These are phyloP conservation scores for Eimeria necatrix DNA, from an alignment of 169 alveolate genomes.

Conservation along the genomic window DNA sequence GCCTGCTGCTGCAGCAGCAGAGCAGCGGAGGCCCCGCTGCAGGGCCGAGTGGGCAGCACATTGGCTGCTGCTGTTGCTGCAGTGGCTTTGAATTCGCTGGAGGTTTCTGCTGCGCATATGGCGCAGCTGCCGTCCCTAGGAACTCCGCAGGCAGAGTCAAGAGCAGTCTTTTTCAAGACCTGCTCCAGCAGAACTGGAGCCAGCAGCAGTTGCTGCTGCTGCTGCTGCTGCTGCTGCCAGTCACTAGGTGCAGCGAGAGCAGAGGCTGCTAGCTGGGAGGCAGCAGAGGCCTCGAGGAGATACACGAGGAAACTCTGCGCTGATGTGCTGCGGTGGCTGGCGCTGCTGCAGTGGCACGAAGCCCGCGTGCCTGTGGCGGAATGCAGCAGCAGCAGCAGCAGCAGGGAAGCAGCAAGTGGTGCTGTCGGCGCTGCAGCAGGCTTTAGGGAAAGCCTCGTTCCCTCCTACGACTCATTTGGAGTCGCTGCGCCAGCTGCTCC, in stretches of 20 bases:
- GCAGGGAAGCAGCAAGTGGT: too few relatives aligned
- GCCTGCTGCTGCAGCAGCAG: too few relatives aligned
- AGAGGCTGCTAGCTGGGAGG: neutral
- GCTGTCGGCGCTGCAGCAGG: too few relatives aligned
- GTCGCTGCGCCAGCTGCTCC: too few relatives aligned
- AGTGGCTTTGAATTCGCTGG: neutral
- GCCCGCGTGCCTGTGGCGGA: neutral
- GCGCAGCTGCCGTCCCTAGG: conserved; percentile 17
- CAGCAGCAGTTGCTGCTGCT: neutral
- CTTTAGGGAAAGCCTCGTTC: too few relatives aligned
- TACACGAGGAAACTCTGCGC: neutral
- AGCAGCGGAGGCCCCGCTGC: too few relatives aligned
- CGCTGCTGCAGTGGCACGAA: neutral
- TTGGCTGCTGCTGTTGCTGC: conserved; percentile 56
- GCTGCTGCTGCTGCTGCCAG: neutral
- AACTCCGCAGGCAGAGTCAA: neutral
- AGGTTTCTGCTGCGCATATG: conserved; percentile 26
- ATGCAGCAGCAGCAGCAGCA: neutral
- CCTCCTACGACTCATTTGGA: too few relatives aligned
- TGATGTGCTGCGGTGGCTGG: conserved; percentile 30
- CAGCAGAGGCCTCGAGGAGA: neutral
- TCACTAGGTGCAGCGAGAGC: too few relatives aligned
- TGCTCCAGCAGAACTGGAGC: neutral
- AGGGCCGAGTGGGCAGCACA: neutral
- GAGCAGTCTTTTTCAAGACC: neutral